Base-by-base conservation (phyloP, 1,284 basidiomycete genomes). In the Trichosporon inkin region DNA sequence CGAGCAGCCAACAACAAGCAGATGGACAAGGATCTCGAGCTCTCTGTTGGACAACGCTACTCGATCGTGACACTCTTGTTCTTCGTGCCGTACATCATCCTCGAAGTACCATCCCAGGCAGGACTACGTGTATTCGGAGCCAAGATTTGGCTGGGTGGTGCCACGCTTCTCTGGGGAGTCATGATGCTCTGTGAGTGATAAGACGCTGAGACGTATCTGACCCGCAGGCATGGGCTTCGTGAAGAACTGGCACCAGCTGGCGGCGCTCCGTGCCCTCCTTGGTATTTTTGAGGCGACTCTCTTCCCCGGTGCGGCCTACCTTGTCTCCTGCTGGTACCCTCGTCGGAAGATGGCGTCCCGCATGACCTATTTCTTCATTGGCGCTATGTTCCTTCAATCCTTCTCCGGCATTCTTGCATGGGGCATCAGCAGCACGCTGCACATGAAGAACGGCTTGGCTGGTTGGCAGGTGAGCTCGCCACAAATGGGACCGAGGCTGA, bases 321-420 rank as follows among this genome's bases (percentile, higher is more conserved):
- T 81, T 17, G 76, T 81, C 60, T 73, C 77, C 14, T 75, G 70
- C 35, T 81, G 61, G 80, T 82, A 81, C 68, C 77, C 78, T 2
- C 76, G 80, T 14, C 71, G 72, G 56, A 76, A 80, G 65, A 76
- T 77, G 49, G 77, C 80, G 53, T 66, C 41, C 5, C 64, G 68
- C 55, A 58, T 61, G 65, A 71, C 75, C 7, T 65, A 69, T 49
- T 81, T 81, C 72, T 81, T 81, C 71, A 69, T 77, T n/a, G 44
- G 59, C 55, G 61, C 60, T 8, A 59, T 59, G 60, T 66, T 62
- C 61, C n/a, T 56, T 35, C 55, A 57, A 10, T 56, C 44, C 0
- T 53, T 55, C 17, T 34, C 52, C 17, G 44, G 32, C 6, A 35
- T 47, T 10, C 24, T 61, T 19, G 57, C 35, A 0, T 61, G 47